Evolutionary conservation across 2,329 filamentous ascomycete genomes (phyloP).

Genomic region (Ophiostoma sp.): DNA sequence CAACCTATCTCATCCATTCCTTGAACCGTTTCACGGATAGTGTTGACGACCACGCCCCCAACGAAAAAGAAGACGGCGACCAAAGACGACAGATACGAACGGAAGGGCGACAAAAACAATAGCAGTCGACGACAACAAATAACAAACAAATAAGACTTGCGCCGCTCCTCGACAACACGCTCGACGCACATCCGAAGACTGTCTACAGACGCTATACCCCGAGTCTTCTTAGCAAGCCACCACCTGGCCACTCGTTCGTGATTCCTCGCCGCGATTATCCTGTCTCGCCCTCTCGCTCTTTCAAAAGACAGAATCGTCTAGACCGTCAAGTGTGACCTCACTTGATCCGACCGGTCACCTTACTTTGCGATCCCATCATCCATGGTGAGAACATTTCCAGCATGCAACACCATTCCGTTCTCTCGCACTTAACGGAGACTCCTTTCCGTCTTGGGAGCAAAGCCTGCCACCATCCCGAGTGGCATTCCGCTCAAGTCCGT

Average conservation of each 20-base stretch:
- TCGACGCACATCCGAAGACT: background rate
- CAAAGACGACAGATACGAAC: background rate
- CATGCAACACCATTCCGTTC: background rate
- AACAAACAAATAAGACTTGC: background rate
- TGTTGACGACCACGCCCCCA: conserved; percentile 20
- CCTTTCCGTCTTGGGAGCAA: background rate
- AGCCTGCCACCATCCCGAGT: background rate
- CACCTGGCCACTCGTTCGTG: background rate
- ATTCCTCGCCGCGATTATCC: background rate
- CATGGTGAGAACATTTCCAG: background rate
- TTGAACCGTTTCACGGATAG: conserved; percentile 35
- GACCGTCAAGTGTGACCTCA: background rate
- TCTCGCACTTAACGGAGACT: background rate
- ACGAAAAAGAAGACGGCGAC: background rate
- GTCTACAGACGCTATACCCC: background rate
- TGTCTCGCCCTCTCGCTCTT: background rate
- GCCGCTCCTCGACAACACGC: background rate
- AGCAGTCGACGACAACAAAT: background rate
- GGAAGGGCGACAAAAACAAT: background rate
- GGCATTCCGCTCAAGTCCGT: conserved; percentile 34
- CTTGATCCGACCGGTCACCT: background rate
- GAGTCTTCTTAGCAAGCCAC: background rate
- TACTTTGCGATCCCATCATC: background rate
- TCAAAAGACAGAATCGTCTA: background rate
- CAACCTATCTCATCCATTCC: conserved; percentile 43